These are phyloP conservation scores for Sporothrix euskadiensis DNA, from an alignment of 2,329 filamentous ascomycete genomes.

Conservation along the genomic window DNA sequence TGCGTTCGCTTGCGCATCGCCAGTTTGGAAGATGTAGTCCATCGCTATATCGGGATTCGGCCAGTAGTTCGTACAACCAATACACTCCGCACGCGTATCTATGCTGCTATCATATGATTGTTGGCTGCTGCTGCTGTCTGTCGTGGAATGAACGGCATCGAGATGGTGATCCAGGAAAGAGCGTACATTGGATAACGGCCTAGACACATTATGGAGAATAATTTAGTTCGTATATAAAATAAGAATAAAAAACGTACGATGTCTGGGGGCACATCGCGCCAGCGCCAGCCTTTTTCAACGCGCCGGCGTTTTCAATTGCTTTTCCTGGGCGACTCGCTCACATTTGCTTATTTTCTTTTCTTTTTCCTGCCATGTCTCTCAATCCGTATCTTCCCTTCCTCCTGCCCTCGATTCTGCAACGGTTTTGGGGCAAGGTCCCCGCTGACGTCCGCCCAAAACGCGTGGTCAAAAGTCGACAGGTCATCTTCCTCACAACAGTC, in stretches of 20 bases:
- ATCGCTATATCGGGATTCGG: not conserved
- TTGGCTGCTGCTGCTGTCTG: not conserved
- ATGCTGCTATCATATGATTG: not conserved
- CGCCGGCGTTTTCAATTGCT: not conserved
- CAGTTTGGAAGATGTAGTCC: not conserved
- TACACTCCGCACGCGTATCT: not conserved
- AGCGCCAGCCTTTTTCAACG: constrained; percentile 2
- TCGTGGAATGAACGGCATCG: constrained; percentile 1
- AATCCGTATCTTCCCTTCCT: not conserved
- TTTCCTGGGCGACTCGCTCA: not conserved
- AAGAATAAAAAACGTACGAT: not conserved
- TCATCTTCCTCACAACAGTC: not conserved
- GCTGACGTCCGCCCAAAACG: not conserved
- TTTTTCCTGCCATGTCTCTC: not conserved
- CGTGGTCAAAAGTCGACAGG: constrained; percentile 15
- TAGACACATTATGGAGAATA: not conserved
- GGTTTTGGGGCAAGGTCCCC: not conserved
- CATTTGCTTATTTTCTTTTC: not conserved
- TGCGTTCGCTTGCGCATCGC: not conserved
- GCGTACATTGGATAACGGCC: not conserved
- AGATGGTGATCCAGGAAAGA: not conserved
- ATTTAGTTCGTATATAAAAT: not conserved
- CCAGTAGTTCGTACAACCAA: not conserved
- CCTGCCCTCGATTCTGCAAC: constrained; percentile 9
- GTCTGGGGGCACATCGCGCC: not conserved